Percentiles rank a stretch among this genome's conserved stretches.
phyloP scores from a whole-genome alignment of 768 basidiomycete species.

The Hericium coralloides region DNA sequence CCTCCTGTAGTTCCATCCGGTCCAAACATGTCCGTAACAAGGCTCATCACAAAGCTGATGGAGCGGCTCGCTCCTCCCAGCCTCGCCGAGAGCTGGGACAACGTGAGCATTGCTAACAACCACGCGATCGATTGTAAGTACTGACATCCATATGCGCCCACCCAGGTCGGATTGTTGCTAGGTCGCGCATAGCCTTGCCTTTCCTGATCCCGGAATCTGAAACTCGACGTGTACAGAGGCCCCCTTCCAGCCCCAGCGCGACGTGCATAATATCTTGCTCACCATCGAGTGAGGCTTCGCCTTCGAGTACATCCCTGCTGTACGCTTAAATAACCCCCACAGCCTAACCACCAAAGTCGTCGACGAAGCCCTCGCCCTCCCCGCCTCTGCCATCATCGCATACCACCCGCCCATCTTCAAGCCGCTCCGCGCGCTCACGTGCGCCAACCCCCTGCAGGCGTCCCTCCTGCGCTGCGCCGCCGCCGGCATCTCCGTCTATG shows the following conservation, averaged over 20 bases:
- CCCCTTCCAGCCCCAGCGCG: conserved; percentile 21
- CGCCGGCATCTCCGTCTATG: conserved; percentile 77
- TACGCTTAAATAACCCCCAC: conserved; percentile 6
- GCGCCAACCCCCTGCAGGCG: conserved; percentile 68
- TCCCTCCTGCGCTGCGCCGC: conserved; percentile 76
- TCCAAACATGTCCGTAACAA: conserved; percentile 28
- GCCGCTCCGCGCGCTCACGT: conserved; percentile 65
- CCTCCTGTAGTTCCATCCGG: neutral
- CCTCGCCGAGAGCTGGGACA: conserved; percentile 90
- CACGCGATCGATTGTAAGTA: neutral
- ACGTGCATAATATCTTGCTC: conserved; percentile 26
- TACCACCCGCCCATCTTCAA: conserved; percentile 86
- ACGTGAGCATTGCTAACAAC: conserved; percentile 45
- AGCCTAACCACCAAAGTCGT: conserved; percentile 71
- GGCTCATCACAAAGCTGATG: conserved; percentile 58
- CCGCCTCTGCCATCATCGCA: conserved; percentile 60
- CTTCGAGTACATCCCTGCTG: neutral
- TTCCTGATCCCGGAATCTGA: neutral
- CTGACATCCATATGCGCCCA: neutral
- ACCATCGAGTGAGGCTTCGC: conserved; percentile 42
- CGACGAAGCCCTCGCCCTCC: conserved; percentile 53
- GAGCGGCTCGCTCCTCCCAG: conserved; percentile 79
- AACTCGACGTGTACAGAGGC: conserved; percentile 20
- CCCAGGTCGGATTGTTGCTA: conserved; percentile 23
- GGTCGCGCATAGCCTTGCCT: conserved; percentile 15